Base-by-base conservation (phyloP, 257 asterid genomes). In the Craterostigma plantagineum region DNA sequence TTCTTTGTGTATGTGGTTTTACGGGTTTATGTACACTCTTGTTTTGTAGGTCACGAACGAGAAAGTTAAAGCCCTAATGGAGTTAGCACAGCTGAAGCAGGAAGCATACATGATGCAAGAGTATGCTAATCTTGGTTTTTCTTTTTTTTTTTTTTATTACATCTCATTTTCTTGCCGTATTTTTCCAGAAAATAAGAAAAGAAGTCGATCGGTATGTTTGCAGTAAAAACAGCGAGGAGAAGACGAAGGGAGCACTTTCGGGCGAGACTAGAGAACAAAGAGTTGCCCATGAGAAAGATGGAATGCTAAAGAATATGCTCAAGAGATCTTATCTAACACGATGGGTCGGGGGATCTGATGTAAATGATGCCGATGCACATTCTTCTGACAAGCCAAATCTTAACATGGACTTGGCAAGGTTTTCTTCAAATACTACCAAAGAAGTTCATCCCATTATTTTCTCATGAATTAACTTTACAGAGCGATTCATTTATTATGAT, bases 41-140 rank as follows among this genome's bases (percentile, higher is more conserved):
- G n/a, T n/a, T n/a, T n/a, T n/a, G 34, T 46, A 87, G 98, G 98
- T 87, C 56, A 87, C 98, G 14, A 70, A 70, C 62, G 98, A 87
- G 65, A 87, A 87, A 66, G 98, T 87, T 51, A 79, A 70, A 71
- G 76, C 81, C 34, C 85, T 87, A 11, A 69, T 87, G 98, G 95
- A 82, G 65, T 65, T 87, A 46, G 98, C 98, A 40, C 83, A 68
- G 57, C 51, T 79, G 81, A 87, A 76, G 75, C 93, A 70, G 60
- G 92, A 82, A 23, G 52, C 41, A 42, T 65, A 61, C 52, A 35
- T 60, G 33, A 65, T 69, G 49, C 81, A 59, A 58, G 80, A 79
- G 97, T 87, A 79, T 36, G 91, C 64, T 56, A 48, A 41, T 41
- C 18, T 59, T 30, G 36, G 46, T 35, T 35, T 38, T 36, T 52